Conservation (phyloP, 345 rosid genomes). For the Boechera stricta region DNA sequence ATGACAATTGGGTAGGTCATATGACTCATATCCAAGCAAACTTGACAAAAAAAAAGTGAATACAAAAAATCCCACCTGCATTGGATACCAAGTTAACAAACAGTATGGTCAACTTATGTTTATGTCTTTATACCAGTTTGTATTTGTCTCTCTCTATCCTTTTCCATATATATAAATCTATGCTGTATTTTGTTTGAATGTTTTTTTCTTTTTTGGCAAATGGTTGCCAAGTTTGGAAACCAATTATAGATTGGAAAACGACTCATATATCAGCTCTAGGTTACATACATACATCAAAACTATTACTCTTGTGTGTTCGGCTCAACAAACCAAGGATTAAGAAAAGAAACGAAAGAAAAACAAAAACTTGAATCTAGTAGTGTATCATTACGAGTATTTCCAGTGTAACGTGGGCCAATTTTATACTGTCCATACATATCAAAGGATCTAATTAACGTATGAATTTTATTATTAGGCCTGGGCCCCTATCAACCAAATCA, state of each 20-base stretch:
- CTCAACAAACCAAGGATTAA: background rate
- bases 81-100: conserved; percentile 44
- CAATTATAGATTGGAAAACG: conserved; percentile 11
- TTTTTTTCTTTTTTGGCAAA: background rate
- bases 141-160: conserved; percentile 32
- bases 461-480: background rate
- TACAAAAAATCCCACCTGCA: conserved; percentile 32
- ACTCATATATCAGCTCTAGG: background rate
- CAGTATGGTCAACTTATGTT: conserved; percentile 48
- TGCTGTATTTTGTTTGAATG: conserved; percentile 23
- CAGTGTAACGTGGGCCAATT: conserved; percentile 7
- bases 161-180: conserved; percentile 17
- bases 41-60: background rate
- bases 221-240: conserved; percentile 17
- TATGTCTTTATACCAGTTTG: conserved; percentile 34
- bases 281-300: background rate
- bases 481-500: conserved; percentile 7
- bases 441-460: background rate
- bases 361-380: background rate
- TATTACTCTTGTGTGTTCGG: background rate
- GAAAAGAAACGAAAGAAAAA: background rate
- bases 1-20: conserved; percentile 30
- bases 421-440: conserved; percentile 2
- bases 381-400: background rate
- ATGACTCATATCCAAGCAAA: background rate